Conservation (phyloP, 106 monocot species). For the Gastrodia elata region DNA sequence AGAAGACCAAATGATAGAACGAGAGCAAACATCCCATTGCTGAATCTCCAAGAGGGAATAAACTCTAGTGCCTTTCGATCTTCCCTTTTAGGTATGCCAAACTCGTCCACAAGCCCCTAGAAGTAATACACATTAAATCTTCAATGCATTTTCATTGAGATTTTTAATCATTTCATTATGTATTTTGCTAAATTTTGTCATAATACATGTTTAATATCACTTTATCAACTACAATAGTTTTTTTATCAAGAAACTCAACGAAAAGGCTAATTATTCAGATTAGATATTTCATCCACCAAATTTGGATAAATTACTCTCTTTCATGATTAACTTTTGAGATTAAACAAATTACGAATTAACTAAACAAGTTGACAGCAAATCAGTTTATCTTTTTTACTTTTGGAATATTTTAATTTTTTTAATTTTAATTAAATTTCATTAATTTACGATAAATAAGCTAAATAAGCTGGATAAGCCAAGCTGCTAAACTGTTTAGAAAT, state of each 20-base stretch:
- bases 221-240: no score
- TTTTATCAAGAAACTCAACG: background rate
- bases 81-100: slow-evolving; percentile 44
- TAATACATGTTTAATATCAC: no score
- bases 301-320: background rate
- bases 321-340: no score
- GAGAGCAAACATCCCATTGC: slow-evolving; percentile 87
- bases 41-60: slow-evolving; percentile 39
- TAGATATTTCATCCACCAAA: background rate
- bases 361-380: no score
- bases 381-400: no score
- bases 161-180: background rate
- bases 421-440: no score
- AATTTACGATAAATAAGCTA: no score
- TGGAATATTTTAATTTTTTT: no score
- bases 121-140: slow-evolving; percentile 4
- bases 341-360: no score
- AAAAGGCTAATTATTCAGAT: background rate
- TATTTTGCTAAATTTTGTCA: background rate
- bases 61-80: slow-evolving; percentile 22
- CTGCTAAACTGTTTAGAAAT: no score
- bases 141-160: background rate
- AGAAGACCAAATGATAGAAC: slow-evolving; percentile 70
- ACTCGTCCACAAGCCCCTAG: slow-evolving; percentile 56
- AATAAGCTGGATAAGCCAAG: no score